phyloP scores from a whole-genome alignment of 176 grass and related monocot genomes.

The Ananas comosus region DNA sequence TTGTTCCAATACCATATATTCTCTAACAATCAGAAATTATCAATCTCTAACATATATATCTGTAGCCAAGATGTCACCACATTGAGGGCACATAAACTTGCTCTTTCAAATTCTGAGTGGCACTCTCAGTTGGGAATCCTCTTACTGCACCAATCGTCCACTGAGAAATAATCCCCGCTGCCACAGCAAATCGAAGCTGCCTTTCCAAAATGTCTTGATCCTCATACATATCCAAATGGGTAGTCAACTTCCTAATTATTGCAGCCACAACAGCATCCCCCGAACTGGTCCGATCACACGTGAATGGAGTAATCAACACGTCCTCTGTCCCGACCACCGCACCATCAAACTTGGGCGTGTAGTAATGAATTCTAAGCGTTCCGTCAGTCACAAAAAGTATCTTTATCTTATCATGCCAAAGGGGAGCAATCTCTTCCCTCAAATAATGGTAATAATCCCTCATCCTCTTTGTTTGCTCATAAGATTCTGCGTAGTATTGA shows the following conservation, averaged over 20 bases:
- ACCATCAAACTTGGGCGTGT: slow-evolving; percentile 68
- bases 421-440: slow-evolving; percentile 58
- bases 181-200: slow-evolving; percentile 67
- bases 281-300: slow-evolving; percentile 81
- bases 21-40: background rate
- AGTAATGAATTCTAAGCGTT: slow-evolving; percentile 81
- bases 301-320: slow-evolving; percentile 61
- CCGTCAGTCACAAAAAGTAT: slow-evolving; percentile 64
- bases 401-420: slow-evolving; percentile 78
- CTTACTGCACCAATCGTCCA: slow-evolving; percentile 78
- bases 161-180: slow-evolving; percentile 85
- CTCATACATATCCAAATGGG: slow-evolving; percentile 64
- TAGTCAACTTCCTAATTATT: slow-evolving; percentile 63
- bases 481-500: slow-evolving; percentile 69
- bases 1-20: background rate
- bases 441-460: slow-evolving; percentile 55
- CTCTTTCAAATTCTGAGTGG: slow-evolving; percentile 80
- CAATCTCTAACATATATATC: background rate
- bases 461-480: slow-evolving; percentile 49
- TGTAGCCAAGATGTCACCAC: slow-evolving; percentile 39
- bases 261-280: slow-evolving; percentile 81
- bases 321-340: slow-evolving; percentile 67
- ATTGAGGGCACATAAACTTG: slow-evolving; percentile 77
- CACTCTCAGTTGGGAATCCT: slow-evolving; percentile 89
- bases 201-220: slow-evolving; percentile 66